phyloP scores from a whole-genome alignment of 73 alveolate species.

The Tetrahymena thermophila region DNA sequence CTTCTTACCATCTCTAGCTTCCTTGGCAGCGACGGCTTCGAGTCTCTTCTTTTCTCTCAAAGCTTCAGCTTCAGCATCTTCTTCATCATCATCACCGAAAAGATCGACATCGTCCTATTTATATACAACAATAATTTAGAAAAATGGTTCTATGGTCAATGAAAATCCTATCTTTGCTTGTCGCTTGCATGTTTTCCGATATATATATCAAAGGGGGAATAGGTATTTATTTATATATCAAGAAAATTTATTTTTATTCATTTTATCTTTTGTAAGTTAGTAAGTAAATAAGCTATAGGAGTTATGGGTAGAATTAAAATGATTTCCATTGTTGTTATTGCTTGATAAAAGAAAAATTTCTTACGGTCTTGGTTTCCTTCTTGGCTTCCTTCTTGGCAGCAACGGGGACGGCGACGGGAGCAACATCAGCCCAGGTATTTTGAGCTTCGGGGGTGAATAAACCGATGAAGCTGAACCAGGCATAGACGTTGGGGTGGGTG shows the following conservation, averaged over 20 bases:
- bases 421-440: background rate
- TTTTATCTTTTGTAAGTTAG: background rate
- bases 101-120: slow-evolving; percentile 30
- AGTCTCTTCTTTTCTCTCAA: slow-evolving; percentile 33
- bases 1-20: slow-evolving; percentile 12
- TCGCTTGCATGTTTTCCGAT: too few species aligned
- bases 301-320: background rate
- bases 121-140: background rate
- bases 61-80: slow-evolving; percentile 31
- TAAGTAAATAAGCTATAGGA: background rate
- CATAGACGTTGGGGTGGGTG: background rate
- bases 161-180: too few species aligned
- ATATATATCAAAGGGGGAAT: too few species aligned
- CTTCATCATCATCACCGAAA: slow-evolving; percentile 37
- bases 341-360: background rate
- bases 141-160: background rate
- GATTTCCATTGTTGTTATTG: background rate
- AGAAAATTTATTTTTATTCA: background rate
- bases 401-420: background rate
- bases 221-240: too few species aligned
- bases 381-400: background rate
- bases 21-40: slow-evolving; percentile 37
- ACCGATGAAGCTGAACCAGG: background rate
- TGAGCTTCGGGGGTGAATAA: background rate
- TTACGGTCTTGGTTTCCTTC: background rate